A percentile compares a stretch with the other conserved stretches of the same genome.
Evolutionary conservation across 164 flowering plant genomes (phyloP).

Genomic region (Nymphaea colorata): DNA sequence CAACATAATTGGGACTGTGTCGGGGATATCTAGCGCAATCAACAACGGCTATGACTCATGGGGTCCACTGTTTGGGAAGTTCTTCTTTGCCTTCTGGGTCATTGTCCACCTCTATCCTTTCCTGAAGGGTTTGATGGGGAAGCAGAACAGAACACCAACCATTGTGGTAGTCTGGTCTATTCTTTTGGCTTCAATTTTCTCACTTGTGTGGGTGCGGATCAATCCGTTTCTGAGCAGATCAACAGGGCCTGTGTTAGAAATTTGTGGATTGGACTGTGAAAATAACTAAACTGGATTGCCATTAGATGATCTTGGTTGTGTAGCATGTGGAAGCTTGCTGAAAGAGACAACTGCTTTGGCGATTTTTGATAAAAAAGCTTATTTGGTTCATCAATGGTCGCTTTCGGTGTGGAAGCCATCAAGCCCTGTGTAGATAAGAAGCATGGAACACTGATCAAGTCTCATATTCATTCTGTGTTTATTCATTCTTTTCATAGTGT

Average conservation of each 20-base stretch:
- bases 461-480: neutral
- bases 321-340: too few species aligned
- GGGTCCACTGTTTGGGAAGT: constrained; percentile 67
- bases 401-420: too few species aligned
- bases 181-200: constrained; percentile 56
- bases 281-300: neutral
- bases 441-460: constrained; percentile 5
- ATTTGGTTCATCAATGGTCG: too few species aligned
- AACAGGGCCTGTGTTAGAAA: constrained; percentile 43
- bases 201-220: constrained; percentile 61
- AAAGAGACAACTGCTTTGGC: too few species aligned
- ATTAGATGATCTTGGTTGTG: neutral
- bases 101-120: constrained; percentile 75
- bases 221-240: constrained; percentile 41
- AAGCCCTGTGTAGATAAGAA: constrained; percentile 19
- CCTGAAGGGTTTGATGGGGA: constrained; percentile 68
- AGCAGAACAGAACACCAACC: constrained; percentile 52
- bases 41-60: constrained; percentile 64
- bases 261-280: constrained; percentile 62
- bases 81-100: constrained; percentile 68
- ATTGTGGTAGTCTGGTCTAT: constrained; percentile 65
- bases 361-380: too few species aligned
- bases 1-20: constrained; percentile 54
- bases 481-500: neutral
- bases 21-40: constrained; percentile 59